Evolutionary conservation across 768 basidiomycete genomes (phyloP), one percentile per base, ranked within the genome.

Genomic region (Kwoniella europaea): DNA sequence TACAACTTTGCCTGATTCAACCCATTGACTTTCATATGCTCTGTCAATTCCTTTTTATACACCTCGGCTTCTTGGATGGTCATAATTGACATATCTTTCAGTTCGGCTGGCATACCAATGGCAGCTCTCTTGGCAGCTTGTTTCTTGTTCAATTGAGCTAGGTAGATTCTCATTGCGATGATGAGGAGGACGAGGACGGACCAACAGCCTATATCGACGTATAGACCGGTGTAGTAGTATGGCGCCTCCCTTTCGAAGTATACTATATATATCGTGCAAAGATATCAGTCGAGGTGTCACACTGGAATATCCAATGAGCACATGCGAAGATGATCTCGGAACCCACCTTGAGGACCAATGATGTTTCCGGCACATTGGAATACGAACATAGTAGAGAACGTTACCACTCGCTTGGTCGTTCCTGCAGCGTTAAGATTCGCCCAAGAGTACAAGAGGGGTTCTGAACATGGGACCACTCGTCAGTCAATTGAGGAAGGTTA

Each of bases 31-130:
- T 54, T 46, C 71, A 76, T 69, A 63, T 63, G 67, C 18, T 65
- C 63, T 18, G 64, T 67, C 52, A 82, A 59, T 44, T 74, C 74
- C 41, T 71, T 57, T 69, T 74, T 79, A 74, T 82, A 82, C 18
- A 69, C 74, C 42, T 68, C 71, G 10, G 76, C 79, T 56, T 82
- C 81, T 20, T 68, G 71, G 5, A 57, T 66, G 5, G 72, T 56
- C 81, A 82, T 82, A 71, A 82, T 76, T 27, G 74, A 76, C 35
- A 75, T 80, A 57, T 82, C 81, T 64, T 79, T 74, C 57, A 79
- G 46, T n/a, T 76, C 59, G 4, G 64, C 76, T 7, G 77, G 76
- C 15, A 76, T 64, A 55, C 81, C 81, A 6, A 80, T 58, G n/a
- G 74, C 74, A 58, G 73, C 71, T 24, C 81, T 67, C 43, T 74